These are phyloP conservation scores for Udeniomyces megalosporus DNA, from an alignment of 768 basidiomycete genomes.

Conservation along the genomic window DNA sequence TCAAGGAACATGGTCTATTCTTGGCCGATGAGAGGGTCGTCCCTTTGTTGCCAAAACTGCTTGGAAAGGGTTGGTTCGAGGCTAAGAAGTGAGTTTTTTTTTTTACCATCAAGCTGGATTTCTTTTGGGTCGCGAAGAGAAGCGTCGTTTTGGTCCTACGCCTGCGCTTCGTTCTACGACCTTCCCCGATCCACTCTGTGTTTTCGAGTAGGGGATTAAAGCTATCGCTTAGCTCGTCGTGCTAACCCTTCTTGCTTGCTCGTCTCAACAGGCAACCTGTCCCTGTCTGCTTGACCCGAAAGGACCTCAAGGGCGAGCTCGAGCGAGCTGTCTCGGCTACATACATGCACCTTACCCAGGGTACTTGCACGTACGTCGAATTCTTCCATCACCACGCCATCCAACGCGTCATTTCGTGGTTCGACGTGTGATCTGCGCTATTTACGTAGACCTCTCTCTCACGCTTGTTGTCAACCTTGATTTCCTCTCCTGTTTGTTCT, in stretches of 20 bases:
- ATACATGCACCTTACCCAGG: constrained; percentile 92
- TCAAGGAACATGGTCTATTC: constrained; percentile 83
- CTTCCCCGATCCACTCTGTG: too few species aligned
- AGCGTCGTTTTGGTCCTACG: too few species aligned
- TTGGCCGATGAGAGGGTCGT: constrained; percentile 82
- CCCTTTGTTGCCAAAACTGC: constrained; percentile 65
- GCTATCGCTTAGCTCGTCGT: too few species aligned
- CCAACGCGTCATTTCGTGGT: too few species aligned
- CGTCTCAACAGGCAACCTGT: constrained; percentile 60
- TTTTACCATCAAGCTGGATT: not conserved
- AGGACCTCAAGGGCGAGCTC: constrained; percentile 80
- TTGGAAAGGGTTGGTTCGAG: constrained; percentile 81
- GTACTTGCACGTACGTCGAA: constrained; percentile 67
- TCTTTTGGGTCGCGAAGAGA: not conserved
- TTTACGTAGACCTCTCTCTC: not conserved
- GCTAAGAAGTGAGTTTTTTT: constrained; percentile 68
- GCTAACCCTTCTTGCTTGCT: not conserved
- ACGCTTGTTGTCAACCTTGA: not conserved
- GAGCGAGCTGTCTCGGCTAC: constrained; percentile 86
- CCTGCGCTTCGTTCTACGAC: too few species aligned
- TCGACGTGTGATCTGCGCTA: not conserved
- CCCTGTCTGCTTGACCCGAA: constrained; percentile 72
- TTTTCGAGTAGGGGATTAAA: too few species aligned
- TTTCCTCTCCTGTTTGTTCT: not conserved
- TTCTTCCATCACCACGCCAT: too few species aligned